A percentile compares a stretch with the other conserved stretches of the same genome.
Conservation (phyloP, 2,329 filamentous ascomycete genomes). For the Teratosphaeria gauchensis region DNA sequence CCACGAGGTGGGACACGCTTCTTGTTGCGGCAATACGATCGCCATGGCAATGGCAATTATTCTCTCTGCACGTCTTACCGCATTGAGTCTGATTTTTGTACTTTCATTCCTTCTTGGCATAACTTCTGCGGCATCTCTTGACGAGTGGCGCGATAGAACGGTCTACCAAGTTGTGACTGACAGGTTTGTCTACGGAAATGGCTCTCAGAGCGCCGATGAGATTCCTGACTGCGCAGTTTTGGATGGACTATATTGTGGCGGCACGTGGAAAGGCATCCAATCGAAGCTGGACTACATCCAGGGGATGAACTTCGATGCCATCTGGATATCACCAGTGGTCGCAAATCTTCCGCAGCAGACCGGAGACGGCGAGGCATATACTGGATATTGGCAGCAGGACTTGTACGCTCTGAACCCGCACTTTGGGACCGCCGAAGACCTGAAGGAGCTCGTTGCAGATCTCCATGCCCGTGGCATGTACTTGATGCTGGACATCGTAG, state of each 20-base stretch:
- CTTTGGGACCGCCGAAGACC: conserved; percentile 50
- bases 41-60: not conserved
- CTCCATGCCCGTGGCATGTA: conserved; percentile 48
- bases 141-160: conserved; percentile 28
- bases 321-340: conserved; percentile 42
- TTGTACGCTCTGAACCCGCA: conserved; percentile 47
- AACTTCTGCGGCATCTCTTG: conserved; percentile 22
- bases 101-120: conserved; percentile 1
- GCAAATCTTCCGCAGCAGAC: conserved; percentile 34
- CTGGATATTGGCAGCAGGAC: conserved; percentile 39
- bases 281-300: conserved; percentile 36
- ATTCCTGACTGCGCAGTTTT: conserved; percentile 15
- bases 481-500: conserved; percentile 52
- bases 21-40: not conserved
- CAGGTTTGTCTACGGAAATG: conserved; percentile 24
- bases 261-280: conserved; percentile 34
- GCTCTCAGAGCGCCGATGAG: conserved; percentile 10
- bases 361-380: conserved; percentile 35
- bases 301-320: conserved; percentile 33
- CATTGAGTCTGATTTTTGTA: not conserved
- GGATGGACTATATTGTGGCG: conserved; percentile 25
- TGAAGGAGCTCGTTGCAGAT: conserved; percentile 46
- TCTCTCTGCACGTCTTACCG: not conserved
- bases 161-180: conserved; percentile 34
- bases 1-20: not conserved